Evolutionary conservation across 208 protist genomes (phyloP), one percentile per base, ranked within the genome.

Genomic region (Trypanosoma grayi): DNA sequence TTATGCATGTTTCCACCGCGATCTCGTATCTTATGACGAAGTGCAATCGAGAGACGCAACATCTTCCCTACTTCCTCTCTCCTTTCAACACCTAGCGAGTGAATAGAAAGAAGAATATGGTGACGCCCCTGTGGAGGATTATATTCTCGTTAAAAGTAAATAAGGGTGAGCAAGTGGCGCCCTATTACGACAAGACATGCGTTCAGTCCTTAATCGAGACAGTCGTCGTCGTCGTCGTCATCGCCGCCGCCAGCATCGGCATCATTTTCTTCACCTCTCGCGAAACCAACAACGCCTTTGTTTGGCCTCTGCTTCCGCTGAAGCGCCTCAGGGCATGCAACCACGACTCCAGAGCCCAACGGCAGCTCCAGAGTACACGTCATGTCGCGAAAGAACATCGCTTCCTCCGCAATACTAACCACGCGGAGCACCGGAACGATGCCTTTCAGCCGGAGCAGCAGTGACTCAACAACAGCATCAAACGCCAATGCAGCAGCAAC

Each of bases 341-440:
- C 45, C 44, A 22, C 39, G 27, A 69, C 36, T 48, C 34, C 30
- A 20, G n/a, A 14, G 28, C 62, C 45, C n/a, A 69, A 27, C 2
- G 14, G 27, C 20, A 61, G 48, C 45, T 69, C 45, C 6, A 46
- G 10, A 7, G 53, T 69, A 30, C 10, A 51, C 4, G 43, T 24
- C 34, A 69, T 69, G 20, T 61, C 40, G 7, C 50, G n/a, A 46
- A 83, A 86, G 36, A 86, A 57, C 22, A 39, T 58, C 27, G 78
- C 18, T 66, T 91, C 84, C 68, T 91, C 84, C 0, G 27, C 54
- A 13, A 85, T 30, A 22, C 65, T 61, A 18, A 91, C 76, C 1
- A 91, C 47, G 6, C 83, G 79, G 33, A 90, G 57, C 8, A 81
- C 48, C 2, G 66, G 50, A 24, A 16, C n/a, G n/a, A n/a, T n/a